phyloP scores from a whole-genome alignment of 345 rosid species.

The Brassica nigra region DNA sequence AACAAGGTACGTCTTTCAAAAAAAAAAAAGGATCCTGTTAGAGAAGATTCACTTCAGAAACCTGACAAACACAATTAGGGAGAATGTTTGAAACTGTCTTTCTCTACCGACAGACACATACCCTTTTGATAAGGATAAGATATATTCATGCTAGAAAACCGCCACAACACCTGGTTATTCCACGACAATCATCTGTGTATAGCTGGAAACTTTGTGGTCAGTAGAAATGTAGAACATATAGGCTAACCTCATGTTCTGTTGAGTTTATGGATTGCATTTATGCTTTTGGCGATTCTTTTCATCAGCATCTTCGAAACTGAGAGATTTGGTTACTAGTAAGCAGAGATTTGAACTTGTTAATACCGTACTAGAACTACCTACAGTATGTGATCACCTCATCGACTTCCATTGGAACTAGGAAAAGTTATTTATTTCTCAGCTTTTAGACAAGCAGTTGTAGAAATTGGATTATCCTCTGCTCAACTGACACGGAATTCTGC shows the following conservation, averaged over 20 bases:
- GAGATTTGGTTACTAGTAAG: slow-evolving; percentile 9
- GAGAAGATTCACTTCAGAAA: neutral
- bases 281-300: neutral
- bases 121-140: neutral
- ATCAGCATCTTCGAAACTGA: neutral
- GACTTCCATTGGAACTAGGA: slow-evolving; percentile 6
- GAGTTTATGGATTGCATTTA: slow-evolving; percentile 15
- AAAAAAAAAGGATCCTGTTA: neutral
- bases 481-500: slow-evolving; percentile 29
- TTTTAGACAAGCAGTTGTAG: slow-evolving; percentile 5
- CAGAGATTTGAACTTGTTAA: neutral
- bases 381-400: neutral
- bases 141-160: neutral
- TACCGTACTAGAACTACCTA: neutral
- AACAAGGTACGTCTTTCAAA: slow-evolving; percentile 56
- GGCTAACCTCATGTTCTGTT: slow-evolving; percentile 1
- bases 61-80: neutral
- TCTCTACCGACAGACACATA: neutral
- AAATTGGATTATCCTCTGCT: neutral
- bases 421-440: neutral
- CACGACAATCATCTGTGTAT: neutral
- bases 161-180: neutral
- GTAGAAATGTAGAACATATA: neutral
- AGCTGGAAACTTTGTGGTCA: neutral
- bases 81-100: neutral